phyloP scores from a whole-genome alignment of 2,329 filamentous ascomycete genomes.

The Rhynchosporium graminicola region DNA sequence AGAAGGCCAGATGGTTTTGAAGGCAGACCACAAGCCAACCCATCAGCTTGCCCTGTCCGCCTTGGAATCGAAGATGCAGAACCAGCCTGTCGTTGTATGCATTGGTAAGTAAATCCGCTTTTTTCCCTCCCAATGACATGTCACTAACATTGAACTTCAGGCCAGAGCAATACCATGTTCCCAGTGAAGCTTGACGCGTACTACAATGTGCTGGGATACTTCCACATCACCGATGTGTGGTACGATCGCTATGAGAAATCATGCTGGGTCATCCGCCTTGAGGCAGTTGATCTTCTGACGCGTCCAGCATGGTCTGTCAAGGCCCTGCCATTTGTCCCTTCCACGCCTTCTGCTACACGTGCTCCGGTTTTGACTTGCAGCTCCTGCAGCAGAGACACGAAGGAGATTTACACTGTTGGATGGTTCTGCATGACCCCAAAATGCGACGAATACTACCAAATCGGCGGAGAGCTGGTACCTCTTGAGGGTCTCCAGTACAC shows the following conservation, averaged over 20 bases:
- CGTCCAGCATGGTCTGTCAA: constrained; percentile 61
- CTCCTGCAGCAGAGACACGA: constrained; percentile 44
- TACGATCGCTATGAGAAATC: constrained; percentile 52
- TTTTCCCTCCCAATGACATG: not conserved
- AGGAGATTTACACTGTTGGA: constrained; percentile 46
- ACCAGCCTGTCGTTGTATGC: constrained; percentile 42
- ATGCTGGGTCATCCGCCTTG: constrained; percentile 60
- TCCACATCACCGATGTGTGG: constrained; percentile 70
- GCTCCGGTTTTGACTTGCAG: constrained; percentile 42
- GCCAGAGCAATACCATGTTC: constrained; percentile 51
- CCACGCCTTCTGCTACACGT: constrained; percentile 26
- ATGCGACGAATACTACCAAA: constrained; percentile 55
- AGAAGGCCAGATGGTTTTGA: constrained; percentile 40
- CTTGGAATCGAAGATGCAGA: not conserved
- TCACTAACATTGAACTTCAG: constrained; percentile 38
- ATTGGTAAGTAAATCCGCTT: constrained; percentile 48
- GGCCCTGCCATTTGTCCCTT: constrained; percentile 37
- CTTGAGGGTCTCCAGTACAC: constrained; percentile 47
- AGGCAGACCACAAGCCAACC: not conserved
- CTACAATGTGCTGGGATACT: constrained; percentile 69
- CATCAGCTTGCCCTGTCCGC: not conserved
- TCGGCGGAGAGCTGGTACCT: constrained; percentile 33
- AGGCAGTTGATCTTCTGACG: constrained; percentile 56
- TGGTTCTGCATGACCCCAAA: constrained; percentile 59
- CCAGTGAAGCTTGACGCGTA: constrained; percentile 54